Evolutionary conservation across 352 stramenopile genomes (phyloP).

Genomic region (Phytophthora pistaciae): DNA sequence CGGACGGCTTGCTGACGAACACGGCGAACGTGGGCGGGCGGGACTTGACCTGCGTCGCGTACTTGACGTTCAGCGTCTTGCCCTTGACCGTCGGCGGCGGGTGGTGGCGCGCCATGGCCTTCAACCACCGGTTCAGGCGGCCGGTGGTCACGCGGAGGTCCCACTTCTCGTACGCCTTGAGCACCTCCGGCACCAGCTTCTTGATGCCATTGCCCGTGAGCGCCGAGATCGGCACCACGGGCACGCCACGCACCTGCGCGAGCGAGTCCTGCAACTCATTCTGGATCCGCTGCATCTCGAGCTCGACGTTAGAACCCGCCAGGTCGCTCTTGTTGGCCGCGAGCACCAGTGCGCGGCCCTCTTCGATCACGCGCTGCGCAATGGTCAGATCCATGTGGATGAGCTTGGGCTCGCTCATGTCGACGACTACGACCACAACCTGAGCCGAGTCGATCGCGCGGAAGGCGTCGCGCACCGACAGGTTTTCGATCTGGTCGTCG

Average conservation of each 20-base stretch:
- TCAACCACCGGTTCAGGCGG: slow-evolving; percentile 84
- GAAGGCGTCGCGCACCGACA: slow-evolving; percentile 86
- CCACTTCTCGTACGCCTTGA: slow-evolving; percentile 87
- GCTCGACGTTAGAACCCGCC: slow-evolving; percentile 50
- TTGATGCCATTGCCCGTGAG: slow-evolving; percentile 80
- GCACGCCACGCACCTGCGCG: slow-evolving; percentile 79
- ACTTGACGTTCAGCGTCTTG: slow-evolving; percentile 90
- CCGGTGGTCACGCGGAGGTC: slow-evolving; percentile 82
- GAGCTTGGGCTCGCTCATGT: slow-evolving; percentile 85
- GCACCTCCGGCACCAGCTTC: slow-evolving; percentile 83
- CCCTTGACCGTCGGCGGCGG: slow-evolving; percentile 82
- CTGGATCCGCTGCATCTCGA: slow-evolving; percentile 74
- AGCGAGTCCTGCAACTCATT: slow-evolving; percentile 77
- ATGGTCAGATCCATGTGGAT: slow-evolving; percentile 91
- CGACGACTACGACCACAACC: slow-evolving; percentile 84
- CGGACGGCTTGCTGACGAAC: slow-evolving; percentile 84
- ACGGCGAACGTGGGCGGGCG: slow-evolving; percentile 83
- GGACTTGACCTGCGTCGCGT: slow-evolving; percentile 88
- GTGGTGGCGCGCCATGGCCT: slow-evolving; percentile 86
- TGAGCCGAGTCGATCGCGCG: slow-evolving; percentile 83
- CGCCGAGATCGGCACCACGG: slow-evolving; percentile 82
- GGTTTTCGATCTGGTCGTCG: slow-evolving; percentile 86
- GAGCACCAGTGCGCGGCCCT: slow-evolving; percentile 79
- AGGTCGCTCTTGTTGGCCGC: slow-evolving; percentile 86
- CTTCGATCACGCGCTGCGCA: slow-evolving; percentile 81